A percentile compares a stretch with the other conserved stretches of the same genome.
phyloP scores from a whole-genome alignment of 2,329 filamentous ascomycete genomes.

The Microdochium trichocladiopsis region DNA sequence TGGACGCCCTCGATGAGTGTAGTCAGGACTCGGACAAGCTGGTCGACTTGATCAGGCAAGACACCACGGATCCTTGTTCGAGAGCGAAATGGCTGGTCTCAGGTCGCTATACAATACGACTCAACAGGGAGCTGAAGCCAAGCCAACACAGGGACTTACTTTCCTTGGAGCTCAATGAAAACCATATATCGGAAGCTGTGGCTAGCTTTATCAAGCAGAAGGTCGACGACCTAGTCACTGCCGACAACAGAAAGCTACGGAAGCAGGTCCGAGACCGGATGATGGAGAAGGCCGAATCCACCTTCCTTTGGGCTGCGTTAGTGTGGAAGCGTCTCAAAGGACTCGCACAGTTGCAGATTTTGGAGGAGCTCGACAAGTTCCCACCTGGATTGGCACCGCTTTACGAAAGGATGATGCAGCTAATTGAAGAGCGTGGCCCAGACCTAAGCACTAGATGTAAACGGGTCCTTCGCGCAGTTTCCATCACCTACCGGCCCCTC shows the following conservation, averaged over 20 bases:
- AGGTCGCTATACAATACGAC: not conserved
- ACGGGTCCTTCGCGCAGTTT: not conserved
- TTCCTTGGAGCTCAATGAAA: not conserved
- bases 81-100: not conserved
- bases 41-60: not conserved
- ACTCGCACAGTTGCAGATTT: not conserved
- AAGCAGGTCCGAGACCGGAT: not conserved
- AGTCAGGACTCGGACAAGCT: not conserved
- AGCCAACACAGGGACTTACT: not conserved
- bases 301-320: constrained; percentile 35
- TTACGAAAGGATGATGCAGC: constrained; percentile 28
- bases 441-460: not conserved
- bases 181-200: constrained; percentile 22
- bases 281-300: constrained; percentile 22
- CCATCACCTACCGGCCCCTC: not conserved
- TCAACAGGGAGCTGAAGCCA: not conserved
- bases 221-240: too few relatives aligned
- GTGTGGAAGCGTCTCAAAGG: constrained; percentile 21
- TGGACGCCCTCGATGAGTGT: not conserved
- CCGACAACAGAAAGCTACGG: not conserved
- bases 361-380: not conserved
- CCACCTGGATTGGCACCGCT: constrained; percentile 22
- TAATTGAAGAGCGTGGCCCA: not conserved
- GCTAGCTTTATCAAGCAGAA: constrained; percentile 23
- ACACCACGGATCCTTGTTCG: not conserved